Evolutionary conservation across 1,284 basidiomycete genomes (phyloP).

Genomic region (Cutaneotrichosporon sp.): DNA sequence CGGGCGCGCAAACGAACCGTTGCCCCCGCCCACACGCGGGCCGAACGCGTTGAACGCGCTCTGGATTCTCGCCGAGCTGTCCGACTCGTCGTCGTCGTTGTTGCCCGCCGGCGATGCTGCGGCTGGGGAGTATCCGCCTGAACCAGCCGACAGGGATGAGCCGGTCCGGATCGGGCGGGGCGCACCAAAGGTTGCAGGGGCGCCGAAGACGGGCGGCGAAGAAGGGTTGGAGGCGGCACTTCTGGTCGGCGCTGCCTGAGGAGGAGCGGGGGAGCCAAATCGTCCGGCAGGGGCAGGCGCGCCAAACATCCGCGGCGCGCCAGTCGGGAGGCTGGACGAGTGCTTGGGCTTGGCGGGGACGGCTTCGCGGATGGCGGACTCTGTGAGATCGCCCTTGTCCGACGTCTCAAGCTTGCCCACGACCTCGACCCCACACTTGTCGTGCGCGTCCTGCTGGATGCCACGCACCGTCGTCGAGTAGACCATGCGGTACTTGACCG

Average conservation of each 20-base stretch:
- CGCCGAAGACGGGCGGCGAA: conserved; percentile 20
- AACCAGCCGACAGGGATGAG: not conserved
- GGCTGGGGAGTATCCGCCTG: not conserved
- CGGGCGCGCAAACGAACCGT: conserved; percentile 43
- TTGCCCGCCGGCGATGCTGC: conserved; percentile 2
- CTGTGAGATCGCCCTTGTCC: conserved; percentile 66
- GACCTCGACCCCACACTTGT: conserved; percentile 50
- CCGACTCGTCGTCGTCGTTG: conserved; percentile 31
- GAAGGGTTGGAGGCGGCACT: conserved; percentile 25
- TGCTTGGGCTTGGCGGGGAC: conserved; percentile 3
- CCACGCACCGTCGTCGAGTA: conserved; percentile 67
- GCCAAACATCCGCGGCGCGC: conserved; percentile 10
- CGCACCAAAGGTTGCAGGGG: conserved; percentile 14
- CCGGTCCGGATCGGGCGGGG: conserved; percentile 1
- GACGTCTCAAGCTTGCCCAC: conserved; percentile 65
- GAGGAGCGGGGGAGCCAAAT: conserved; percentile 20
- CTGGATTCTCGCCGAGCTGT: conserved; percentile 38
- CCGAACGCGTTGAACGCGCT: conserved; percentile 47
- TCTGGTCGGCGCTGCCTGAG: conserved; percentile 19
- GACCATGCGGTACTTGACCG: conserved; percentile 77
- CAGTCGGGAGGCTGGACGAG: conserved; percentile 7
- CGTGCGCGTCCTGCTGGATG: conserved; percentile 58
- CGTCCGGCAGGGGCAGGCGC: conserved; percentile 19
- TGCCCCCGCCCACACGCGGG: conserved; percentile 35
- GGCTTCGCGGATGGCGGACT: conserved; percentile 57